Conservation (phyloP, 2,329 filamentous ascomycete genomes). For the Stagonosporopsis rhizophila region DNA sequence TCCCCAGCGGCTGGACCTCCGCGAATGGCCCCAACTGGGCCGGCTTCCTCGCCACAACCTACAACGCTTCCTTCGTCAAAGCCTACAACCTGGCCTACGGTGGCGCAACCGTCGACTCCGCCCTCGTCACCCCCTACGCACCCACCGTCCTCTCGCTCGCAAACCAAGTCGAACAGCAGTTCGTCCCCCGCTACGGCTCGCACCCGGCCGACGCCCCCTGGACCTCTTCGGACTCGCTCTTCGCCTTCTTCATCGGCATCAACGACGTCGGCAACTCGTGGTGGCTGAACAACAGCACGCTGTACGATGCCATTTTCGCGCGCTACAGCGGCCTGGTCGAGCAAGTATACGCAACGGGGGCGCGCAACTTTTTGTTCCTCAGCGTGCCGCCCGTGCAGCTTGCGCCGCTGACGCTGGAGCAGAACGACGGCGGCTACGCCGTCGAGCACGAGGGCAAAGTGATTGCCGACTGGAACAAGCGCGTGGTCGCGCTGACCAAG, state of each 20-base stretch:
- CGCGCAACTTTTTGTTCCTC: conserved; percentile 59
- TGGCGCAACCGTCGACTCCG: conserved; percentile 52
- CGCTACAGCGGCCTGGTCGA: conserved; percentile 49
- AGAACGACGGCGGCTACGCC: conserved; percentile 46
- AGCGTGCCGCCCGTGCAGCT: conserved; percentile 59
- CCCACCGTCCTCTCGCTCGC: conserved; percentile 59
- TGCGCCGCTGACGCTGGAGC: conserved; percentile 55
- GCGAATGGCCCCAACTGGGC: conserved; percentile 63
- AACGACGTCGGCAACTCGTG: conserved; percentile 64
- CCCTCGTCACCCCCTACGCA: conserved; percentile 57
- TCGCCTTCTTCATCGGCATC: conserved; percentile 63
- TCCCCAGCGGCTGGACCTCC: conserved; percentile 42
- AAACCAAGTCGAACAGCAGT: conserved; percentile 58
- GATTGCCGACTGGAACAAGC: conserved; percentile 61
- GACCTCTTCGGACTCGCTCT: conserved; percentile 55
- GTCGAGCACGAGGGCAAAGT: conserved; percentile 50
- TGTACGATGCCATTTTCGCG: conserved; percentile 47
- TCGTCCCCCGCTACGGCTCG: conserved; percentile 51
- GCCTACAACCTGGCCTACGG: conserved; percentile 62
- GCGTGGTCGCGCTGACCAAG: conserved; percentile 52
- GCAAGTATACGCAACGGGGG: conserved; percentile 54
- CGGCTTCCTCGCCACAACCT: conserved; percentile 52
- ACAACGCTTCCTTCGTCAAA: conserved; percentile 53
- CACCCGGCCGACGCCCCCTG: conserved; percentile 49
- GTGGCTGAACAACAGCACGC: conserved; percentile 47